Conservation (phyloP, 2,329 filamentous ascomycete genomes). For the Mollisia scopiformis region DNA sequence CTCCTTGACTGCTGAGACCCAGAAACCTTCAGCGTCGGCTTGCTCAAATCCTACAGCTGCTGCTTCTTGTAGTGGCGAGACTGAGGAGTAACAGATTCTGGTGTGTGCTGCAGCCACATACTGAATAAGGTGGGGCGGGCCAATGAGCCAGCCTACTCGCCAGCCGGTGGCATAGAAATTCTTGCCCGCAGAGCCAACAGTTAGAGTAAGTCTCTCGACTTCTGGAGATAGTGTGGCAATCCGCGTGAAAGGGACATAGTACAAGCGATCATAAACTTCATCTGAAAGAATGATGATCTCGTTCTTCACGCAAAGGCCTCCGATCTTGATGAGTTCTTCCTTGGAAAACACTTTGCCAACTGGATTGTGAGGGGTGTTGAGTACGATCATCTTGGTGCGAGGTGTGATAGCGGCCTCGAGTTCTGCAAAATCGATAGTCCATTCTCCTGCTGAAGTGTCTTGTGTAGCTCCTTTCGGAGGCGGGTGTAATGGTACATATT, state of each 20-base stretch:
- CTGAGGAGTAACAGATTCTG: conserved; percentile 92
- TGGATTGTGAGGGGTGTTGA: conserved; percentile 88
- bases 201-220: conserved; percentile 84
- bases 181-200: conserved; percentile 95
- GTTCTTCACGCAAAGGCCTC: conserved; percentile 86
- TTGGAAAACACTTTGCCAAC: conserved; percentile 93
- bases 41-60: conserved; percentile 92
- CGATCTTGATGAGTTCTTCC: conserved; percentile 82
- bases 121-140: conserved; percentile 84
- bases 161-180: conserved; percentile 98
- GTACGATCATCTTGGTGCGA: conserved; percentile 94
- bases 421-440: conserved; percentile 83
- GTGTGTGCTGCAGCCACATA: conserved; percentile 93
- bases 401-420: conserved; percentile 81
- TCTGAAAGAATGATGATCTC: conserved; percentile 92
- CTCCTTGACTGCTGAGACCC: conserved; percentile 78
- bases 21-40: conserved; percentile 84
- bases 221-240: conserved; percentile 90
- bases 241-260: conserved; percentile 93
- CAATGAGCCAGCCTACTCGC: conserved; percentile 94
- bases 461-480: conserved; percentile 77
- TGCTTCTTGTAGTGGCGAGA: conserved; percentile 92
- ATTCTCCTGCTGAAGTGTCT: conserved; percentile 85
- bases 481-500: conserved; percentile 93
- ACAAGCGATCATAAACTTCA: conserved; percentile 93